These are phyloP conservation scores for Zhuliangozyma blackwelliae DNA, from an alignment of 1,139 yeast genomes.

Conservation along the genomic window DNA sequence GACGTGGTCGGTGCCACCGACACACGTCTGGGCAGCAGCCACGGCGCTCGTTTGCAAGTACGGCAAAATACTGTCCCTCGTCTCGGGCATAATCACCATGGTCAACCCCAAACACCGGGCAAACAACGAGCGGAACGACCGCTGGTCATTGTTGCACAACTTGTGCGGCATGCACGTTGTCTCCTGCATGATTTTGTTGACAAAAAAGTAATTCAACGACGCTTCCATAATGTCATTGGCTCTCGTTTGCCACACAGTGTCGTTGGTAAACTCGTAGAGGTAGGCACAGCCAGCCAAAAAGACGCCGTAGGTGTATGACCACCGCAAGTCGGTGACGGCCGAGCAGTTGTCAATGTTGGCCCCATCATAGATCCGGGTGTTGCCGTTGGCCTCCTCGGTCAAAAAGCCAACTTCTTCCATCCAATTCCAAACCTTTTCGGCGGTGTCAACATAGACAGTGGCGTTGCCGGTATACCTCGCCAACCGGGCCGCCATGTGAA, in stretches of 20 bases:
- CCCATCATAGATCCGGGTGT: constrained; percentile 63
- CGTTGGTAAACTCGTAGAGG: constrained; percentile 60
- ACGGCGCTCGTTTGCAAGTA: constrained; percentile 49
- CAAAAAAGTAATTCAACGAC: constrained; percentile 40
- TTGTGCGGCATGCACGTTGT: constrained; percentile 52
- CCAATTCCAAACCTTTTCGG: constrained; percentile 72
- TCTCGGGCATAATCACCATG: constrained; percentile 51
- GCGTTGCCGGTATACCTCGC: constrained; percentile 66
- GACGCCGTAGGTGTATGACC: constrained; percentile 83
- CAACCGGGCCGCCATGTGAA: constrained; percentile 73
- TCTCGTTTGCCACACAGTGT: constrained; percentile 54
- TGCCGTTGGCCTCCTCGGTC: constrained; percentile 27
- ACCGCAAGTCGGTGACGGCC: constrained; percentile 47
- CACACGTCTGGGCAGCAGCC: constrained; percentile 69
- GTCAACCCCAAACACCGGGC: constrained; percentile 63
- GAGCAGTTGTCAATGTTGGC: constrained; percentile 58
- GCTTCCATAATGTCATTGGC: constrained; percentile 49
- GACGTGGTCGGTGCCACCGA: constrained; percentile 71
- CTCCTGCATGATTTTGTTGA: constrained; percentile 53
- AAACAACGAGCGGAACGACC: constrained; percentile 72
- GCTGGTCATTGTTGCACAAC: constrained; percentile 69
- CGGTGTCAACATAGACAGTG: constrained; percentile 52
- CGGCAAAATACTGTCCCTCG: constrained; percentile 37
- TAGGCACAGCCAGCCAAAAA: constrained; percentile 70
- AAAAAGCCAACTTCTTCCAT: constrained; percentile 49